These are phyloP conservation scores for Calendula officinalis DNA, from an alignment of 129 eudicot species.

Conservation along the genomic window DNA sequence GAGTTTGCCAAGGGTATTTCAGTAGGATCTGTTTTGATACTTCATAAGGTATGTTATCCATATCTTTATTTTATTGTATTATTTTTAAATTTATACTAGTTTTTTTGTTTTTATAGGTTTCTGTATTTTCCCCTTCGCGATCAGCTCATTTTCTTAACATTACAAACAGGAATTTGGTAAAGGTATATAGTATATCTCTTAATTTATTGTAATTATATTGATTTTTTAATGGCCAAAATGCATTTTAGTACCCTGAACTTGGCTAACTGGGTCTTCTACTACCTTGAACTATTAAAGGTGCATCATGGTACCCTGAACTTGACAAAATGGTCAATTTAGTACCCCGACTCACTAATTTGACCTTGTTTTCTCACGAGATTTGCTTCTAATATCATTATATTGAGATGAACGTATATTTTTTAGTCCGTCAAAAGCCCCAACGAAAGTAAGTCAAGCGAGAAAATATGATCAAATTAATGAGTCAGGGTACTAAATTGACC, in stretches of 20 bases:
- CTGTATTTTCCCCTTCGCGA: conserved; percentile 59
- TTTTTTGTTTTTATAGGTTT: conserved; percentile 44
- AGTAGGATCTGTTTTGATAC: conserved; percentile 65
- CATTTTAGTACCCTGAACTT: background rate
- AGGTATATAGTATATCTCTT: conserved; percentile 40
- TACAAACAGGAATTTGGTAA: conserved; percentile 57
- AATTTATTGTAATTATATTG: background rate
- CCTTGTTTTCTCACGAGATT: too few relatives aligned
- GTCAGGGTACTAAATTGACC: too few relatives aligned
- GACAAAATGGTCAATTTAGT: too few relatives aligned
- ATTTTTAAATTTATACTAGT: conserved; percentile 4
- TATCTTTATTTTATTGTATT: background rate
- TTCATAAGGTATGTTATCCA: conserved; percentile 52
- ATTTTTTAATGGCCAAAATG: background rate
- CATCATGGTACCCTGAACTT: too few relatives aligned
- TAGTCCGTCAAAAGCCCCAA: too few relatives aligned
- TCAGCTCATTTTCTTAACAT: conserved; percentile 63
- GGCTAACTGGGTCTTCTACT: background rate
- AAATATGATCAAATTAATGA: too few relatives aligned
- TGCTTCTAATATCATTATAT: too few relatives aligned
- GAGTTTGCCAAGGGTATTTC: conserved; percentile 53
- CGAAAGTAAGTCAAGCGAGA: too few relatives aligned
- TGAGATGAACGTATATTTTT: too few relatives aligned
- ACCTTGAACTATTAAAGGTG: background rate
- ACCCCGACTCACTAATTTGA: too few relatives aligned